Evolutionary conservation across 1,284 basidiomycete species (phyloP).

Genomic region (Cronartium quercuum): DNA sequence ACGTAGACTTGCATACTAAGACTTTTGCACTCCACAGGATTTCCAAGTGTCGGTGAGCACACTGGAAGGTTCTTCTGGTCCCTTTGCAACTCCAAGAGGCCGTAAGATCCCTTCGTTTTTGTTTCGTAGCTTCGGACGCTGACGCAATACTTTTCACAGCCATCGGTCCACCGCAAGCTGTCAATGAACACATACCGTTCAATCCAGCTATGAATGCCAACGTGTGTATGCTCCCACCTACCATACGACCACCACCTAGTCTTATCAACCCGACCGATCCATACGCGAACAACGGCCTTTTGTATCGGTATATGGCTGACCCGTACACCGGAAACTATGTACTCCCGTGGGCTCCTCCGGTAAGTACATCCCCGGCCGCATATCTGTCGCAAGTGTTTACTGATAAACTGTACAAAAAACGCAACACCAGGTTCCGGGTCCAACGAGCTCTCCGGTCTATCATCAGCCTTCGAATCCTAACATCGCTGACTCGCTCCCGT

Average conservation of each 20-base stretch:
- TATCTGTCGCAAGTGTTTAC: too few relatives aligned
- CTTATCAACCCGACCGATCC: conserved; percentile 13
- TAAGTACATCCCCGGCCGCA: background rate
- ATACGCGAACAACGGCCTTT: conserved; percentile 10
- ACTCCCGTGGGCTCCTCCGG: conserved; percentile 23
- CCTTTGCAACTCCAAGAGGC: background rate
- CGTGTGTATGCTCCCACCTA: conserved; percentile 30
- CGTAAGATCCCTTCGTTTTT: background rate
- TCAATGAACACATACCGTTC: background rate
- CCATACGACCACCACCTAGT: conserved; percentile 12
- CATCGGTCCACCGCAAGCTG: background rate
- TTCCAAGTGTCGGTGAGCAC: conserved; percentile 26
- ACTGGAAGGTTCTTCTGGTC: background rate
- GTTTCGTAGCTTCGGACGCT: background rate
- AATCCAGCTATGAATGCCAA: conserved; percentile 4
- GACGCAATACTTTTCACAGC: background rate
- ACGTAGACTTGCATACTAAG: too few relatives aligned
- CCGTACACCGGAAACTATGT: conserved; percentile 16
- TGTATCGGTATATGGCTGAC: conserved; percentile 28
- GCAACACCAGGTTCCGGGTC: background rate
- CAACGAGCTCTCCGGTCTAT: conserved; percentile 4
- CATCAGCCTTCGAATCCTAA: conserved; percentile 6
- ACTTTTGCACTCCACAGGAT: background rate
- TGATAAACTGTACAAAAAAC: background rate
- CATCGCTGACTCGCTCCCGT: background rate